Evolutionary conservation across 306 rosid genomes (phyloP).

Genomic region (Fagus sylvatica): DNA sequence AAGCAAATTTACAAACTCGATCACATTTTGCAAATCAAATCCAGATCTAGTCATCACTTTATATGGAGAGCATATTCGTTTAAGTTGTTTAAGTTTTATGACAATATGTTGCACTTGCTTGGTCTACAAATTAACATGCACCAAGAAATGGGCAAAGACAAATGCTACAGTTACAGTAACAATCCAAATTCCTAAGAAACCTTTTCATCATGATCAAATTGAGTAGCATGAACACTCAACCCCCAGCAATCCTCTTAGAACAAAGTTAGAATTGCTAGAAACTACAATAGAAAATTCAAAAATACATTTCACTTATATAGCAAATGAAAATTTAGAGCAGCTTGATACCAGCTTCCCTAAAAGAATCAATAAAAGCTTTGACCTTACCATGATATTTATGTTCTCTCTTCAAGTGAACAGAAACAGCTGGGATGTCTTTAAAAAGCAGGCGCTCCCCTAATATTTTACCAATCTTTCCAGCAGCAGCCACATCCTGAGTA

Average conservation of each 20-base stretch:
- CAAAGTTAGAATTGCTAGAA: background rate
- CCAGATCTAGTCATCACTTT: background rate
- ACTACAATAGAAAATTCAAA: background rate
- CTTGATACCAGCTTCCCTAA: slow-evolving; percentile 68
- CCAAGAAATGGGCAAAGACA: background rate
- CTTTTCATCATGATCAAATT: background rate
- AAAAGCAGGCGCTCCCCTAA: slow-evolving; percentile 75
- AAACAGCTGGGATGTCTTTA: slow-evolving; percentile 72
- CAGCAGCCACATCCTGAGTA: slow-evolving; percentile 82
- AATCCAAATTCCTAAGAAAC: background rate
- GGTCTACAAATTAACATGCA: background rate
- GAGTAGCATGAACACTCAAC: background rate
- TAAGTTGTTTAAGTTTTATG: background rate
- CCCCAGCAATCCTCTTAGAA: background rate
- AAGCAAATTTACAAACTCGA: background rate
- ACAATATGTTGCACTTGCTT: background rate
- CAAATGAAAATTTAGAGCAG: slow-evolving; percentile 44
- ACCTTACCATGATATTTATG: slow-evolving; percentile 94
- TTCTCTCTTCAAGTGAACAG: slow-evolving; percentile 80
- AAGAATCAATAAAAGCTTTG: slow-evolving; percentile 76
- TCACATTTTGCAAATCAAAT: background rate
- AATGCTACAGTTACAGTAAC: background rate
- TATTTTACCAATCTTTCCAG: slow-evolving; percentile 80
- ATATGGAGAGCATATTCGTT: background rate
- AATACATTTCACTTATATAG: background rate